These are phyloP conservation scores for Sideroxylon spinosum DNA, from an alignment of 179 eudicot species.

Conservation along the genomic window DNA sequence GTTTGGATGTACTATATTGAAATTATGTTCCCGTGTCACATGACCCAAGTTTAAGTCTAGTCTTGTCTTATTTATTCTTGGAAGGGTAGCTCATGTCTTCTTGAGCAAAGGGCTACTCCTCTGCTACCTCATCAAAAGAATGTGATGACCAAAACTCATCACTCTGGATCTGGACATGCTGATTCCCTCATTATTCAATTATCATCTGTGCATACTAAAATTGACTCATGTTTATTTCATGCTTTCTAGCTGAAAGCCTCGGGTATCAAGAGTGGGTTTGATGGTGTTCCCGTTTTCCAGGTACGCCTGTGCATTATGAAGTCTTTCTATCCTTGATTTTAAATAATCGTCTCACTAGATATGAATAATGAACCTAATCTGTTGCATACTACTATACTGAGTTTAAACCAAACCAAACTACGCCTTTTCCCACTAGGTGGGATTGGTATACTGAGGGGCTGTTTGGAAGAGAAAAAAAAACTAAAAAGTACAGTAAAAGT, in stretches of 20 bases:
- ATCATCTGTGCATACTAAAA: neutral
- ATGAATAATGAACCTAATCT: neutral
- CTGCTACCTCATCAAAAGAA: neutral
- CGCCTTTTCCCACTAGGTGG: no score
- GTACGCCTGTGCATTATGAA: constrained; percentile 29
- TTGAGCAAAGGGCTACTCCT: neutral
- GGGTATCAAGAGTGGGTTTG: constrained; percentile 62
- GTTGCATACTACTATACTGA: neutral
- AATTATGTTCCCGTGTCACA: neutral
- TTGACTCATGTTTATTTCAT: constrained; percentile 19
- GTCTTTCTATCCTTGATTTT: neutral
- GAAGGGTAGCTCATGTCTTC: neutral
- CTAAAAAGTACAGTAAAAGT: no score
- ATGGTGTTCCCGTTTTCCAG: constrained; percentile 98
- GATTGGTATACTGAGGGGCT: no score
- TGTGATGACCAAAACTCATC: neutral
- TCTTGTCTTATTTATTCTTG: neutral
- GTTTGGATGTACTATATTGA: neutral
- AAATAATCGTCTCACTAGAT: neutral
- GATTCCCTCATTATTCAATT: neutral
- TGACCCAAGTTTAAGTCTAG: neutral
- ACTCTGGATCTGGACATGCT: neutral
- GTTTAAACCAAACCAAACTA: no score
- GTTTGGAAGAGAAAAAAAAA: no score
- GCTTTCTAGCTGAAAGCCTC: constrained; percentile 63